Percentiles rank a stretch among this genome's conserved stretches.
Evolutionary conservation across 73 alveolate genomes (phyloP).

Genomic region (Paramecium tetraurelia): DNA sequence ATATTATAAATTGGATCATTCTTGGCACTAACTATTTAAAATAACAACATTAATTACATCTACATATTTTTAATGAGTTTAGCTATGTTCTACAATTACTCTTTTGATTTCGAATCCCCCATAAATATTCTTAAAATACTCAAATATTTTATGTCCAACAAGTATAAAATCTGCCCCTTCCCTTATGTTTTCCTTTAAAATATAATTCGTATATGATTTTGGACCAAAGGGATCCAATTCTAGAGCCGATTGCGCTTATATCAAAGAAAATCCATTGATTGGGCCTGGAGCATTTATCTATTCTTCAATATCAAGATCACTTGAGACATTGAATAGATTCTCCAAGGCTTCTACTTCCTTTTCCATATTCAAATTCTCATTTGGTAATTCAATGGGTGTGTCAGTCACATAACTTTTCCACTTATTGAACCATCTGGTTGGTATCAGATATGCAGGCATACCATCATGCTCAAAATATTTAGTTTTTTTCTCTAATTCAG

Average conservation of each 20-base stretch:
- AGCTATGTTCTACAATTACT: neutral
- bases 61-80: conserved; percentile 51
- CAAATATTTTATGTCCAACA: conserved; percentile 8
- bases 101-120: conserved; percentile 59
- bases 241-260: neutral
- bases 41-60: conserved; percentile 57
- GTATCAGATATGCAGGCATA: conserved; percentile 43
- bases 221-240: neutral
- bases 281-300: conserved; percentile 49
- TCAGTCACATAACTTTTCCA: conserved; percentile 48
- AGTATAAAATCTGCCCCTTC: conserved; percentile 46
- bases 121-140: conserved; percentile 42
- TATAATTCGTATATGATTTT: conserved; percentile 14
- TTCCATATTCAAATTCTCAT: neutral
- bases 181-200: conserved; percentile 29
- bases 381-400: neutral
- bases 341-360: neutral
- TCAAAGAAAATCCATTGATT: conserved; percentile 31
- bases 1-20: neutral
- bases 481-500: neutral
- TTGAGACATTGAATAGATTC: neutral
- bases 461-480: conserved; percentile 28
- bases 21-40: conserved; percentile 33
- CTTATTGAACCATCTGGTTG: conserved; percentile 51
- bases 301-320: conserved; percentile 39